phyloP scores from a whole-genome alignment of 2,329 filamentous ascomycete species.

The Microsporum canis region DNA sequence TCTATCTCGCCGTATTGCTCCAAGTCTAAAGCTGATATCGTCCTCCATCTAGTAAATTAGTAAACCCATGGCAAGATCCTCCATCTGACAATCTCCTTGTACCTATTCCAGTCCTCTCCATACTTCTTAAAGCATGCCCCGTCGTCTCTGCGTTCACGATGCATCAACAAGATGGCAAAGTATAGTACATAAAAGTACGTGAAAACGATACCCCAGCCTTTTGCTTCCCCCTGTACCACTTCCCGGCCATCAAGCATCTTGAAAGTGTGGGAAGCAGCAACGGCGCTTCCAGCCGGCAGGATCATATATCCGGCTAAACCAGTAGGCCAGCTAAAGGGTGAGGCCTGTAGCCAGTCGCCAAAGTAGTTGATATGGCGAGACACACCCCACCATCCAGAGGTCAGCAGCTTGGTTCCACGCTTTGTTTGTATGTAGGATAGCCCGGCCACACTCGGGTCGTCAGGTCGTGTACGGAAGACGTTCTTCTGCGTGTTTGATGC shows the following conservation, averaged over 20 bases:
- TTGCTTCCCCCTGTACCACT: conserved; percentile 7
- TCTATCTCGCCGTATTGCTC: not conserved
- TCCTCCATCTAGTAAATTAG: conserved; percentile 9
- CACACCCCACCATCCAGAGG: conserved; percentile 15
- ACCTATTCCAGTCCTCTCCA: conserved; percentile 15
- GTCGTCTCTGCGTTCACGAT: conserved; percentile 17
- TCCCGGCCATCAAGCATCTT: conserved; percentile 9
- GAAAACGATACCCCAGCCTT: conserved; percentile 14
- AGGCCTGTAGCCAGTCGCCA: conserved; percentile 16
- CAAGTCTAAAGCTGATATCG: not conserved
- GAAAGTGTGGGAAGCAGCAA: not conserved
- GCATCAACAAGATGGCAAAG: conserved; percentile 16
- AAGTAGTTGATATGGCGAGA: conserved; percentile 17
- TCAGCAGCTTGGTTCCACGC: conserved; percentile 11
- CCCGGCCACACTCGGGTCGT: conserved; percentile 65
- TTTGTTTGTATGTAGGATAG: conserved; percentile 73
- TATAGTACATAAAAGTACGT: conserved; percentile 17
- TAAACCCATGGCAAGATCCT: conserved; percentile 14
- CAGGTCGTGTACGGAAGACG: conserved; percentile 75
- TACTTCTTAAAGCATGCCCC: conserved; percentile 16
- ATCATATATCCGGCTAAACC: conserved; percentile 15
- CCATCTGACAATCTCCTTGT: conserved; percentile 13
- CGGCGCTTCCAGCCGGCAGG: conserved; percentile 4
- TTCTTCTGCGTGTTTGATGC: conserved; percentile 94
- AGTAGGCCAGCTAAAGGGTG: conserved; percentile 15